phyloP scores from a whole-genome alignment of 1,139 yeast genomes.

The Sugiyamaella xylanicola region DNA sequence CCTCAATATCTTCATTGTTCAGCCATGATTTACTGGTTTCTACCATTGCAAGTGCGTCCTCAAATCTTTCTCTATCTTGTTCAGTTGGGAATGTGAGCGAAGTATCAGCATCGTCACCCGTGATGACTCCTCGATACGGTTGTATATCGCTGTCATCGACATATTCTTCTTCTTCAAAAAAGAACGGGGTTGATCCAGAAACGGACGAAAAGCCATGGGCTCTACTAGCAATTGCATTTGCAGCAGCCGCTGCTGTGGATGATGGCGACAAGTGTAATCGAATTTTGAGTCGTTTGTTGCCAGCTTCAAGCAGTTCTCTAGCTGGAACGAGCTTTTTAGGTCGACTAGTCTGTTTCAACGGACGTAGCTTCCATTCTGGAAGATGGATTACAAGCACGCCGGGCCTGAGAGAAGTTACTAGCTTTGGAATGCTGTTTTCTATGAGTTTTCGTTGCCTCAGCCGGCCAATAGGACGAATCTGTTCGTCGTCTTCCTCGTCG shows the following conservation, averaged over 20 bases:
- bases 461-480: conserved; percentile 4
- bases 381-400: conserved; percentile 16
- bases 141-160: conserved; percentile 35
- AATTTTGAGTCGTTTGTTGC: conserved; percentile 4
- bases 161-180: conserved; percentile 28
- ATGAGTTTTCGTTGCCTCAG: conserved; percentile 4
- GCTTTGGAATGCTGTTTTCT: not conserved
- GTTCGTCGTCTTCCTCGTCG: conserved; percentile 19
- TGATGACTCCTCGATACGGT: conserved; percentile 68
- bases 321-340: conserved; percentile 6
- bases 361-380: conserved; percentile 12
- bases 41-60: conserved; percentile 37
- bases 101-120: conserved; percentile 62
- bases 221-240: not conserved
- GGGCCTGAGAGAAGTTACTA: not conserved
- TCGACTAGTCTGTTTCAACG: not conserved
- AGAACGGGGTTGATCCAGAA: conserved; percentile 15
- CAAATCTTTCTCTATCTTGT: conserved; percentile 54
- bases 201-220: not conserved
- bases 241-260: not conserved
- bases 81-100: conserved; percentile 60
- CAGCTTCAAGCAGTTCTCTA: not conserved
- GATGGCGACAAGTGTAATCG: conserved; percentile 5
- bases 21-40: conserved; percentile 10
- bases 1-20: conserved; percentile 21